phyloP scores from a whole-genome alignment of 257 asterid genomes.

The Nicotiana tomentosiformis region DNA sequence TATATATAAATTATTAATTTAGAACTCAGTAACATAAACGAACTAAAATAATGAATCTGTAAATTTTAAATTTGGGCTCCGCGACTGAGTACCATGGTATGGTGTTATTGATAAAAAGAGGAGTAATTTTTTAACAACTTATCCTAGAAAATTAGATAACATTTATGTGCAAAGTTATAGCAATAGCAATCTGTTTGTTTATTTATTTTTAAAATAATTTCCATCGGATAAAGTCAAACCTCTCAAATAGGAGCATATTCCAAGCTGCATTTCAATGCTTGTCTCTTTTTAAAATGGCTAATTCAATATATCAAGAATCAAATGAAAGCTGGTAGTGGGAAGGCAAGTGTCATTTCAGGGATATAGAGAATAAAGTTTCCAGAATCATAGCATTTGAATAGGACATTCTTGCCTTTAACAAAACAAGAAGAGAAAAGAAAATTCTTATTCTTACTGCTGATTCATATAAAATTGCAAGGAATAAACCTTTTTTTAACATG shows the following conservation, averaged over 20 bases:
- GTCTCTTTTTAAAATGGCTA: background rate
- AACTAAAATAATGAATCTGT: too few species aligned
- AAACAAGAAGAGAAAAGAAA: background rate
- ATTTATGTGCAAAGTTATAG: background rate
- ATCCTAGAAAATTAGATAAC: too few species aligned
- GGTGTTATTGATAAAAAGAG: too few species aligned
- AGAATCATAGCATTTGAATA: background rate
- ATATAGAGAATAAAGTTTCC: background rate
- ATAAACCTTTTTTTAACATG: too few species aligned
- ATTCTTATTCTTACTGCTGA: too few species aligned
- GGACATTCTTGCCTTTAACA: background rate
- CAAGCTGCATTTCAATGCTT: background rate
- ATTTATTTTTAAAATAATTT: background rate
- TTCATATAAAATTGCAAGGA: too few species aligned
- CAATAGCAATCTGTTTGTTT: background rate
- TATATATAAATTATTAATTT: too few species aligned
- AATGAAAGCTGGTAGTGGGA: background rate
- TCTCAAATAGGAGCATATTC: background rate
- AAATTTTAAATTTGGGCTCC: too few species aligned
- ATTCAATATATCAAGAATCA: background rate
- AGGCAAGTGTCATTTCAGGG: background rate
- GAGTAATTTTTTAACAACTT: too few species aligned
- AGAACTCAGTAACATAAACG: too few species aligned
- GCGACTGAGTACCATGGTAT: rapidly evolving
- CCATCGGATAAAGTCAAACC: background rate